Evolutionary conservation across 2,329 filamentous ascomycete species (phyloP), one percentile per base, ranked within the genome.

Genomic region (Coniochaeta sp.): DNA sequence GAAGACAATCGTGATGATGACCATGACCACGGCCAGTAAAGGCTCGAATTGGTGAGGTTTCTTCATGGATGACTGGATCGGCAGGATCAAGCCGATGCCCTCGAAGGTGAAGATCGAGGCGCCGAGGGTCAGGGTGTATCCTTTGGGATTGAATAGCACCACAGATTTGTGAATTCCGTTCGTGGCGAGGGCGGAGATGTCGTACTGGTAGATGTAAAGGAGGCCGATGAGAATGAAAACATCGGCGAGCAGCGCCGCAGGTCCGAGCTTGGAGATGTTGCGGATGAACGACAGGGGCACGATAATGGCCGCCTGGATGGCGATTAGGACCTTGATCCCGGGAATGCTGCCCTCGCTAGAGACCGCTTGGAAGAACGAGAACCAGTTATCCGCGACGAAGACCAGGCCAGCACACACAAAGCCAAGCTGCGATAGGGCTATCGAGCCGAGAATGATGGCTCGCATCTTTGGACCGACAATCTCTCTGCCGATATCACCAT

Each of bases 361-460:
- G 36, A 91, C 82, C 1, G 89, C 89, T 33, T 83, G 74, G 26
- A 88, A 73, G 72, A 92, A 90, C 0, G 87, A 84, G 43, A 79
- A 79, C 22, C 90, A 72, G 67, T 92, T 92, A 69, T 92, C 88
- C 0, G 89, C 89, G 0, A 87, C 88, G 67, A 92, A 92, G 59
- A 92, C 89, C 58, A 91, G 81, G 34, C 89, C 89, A 0, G 89
- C 85, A 66, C 89, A 92, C 47, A 92, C 89, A 64, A 92, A 92
- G 1, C 89, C 89, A 16, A 92, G 77, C 70, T 92, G 89, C 0
- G 89, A 91, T 12, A 92, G 79, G 0, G 86, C 84, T 69, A 92
- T 88, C 14, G 88, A 91, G 0, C 75, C 77, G 9, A 92, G 79
- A 58, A 92, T 88, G 38, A 92, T 73, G 22, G 77, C 76, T 60